phyloP scores from a whole-genome alignment of 306 rosid species.

The Lathyrus aphaca region DNA sequence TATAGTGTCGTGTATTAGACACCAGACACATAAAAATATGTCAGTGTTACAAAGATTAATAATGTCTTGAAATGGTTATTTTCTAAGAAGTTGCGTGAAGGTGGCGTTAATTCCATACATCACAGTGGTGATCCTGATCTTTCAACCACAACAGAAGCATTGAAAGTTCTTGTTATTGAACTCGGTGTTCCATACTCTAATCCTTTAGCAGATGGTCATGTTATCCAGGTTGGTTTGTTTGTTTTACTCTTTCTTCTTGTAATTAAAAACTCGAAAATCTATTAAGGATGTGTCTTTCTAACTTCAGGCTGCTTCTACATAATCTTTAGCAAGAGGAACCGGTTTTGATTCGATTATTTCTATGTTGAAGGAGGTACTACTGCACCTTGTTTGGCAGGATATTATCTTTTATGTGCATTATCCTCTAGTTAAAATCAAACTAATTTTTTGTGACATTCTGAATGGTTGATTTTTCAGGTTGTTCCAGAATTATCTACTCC shows the following conservation, averaged over 20 bases:
- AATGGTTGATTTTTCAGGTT: slow-evolving; percentile 60
- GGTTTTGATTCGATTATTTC: slow-evolving; percentile 63
- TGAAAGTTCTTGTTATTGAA: slow-evolving; percentile 91
- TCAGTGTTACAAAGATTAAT: background rate
- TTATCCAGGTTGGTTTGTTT: slow-evolving; percentile 73
- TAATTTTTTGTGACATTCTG: slow-evolving; percentile 8
- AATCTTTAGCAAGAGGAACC: slow-evolving; percentile 84
- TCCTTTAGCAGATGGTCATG: slow-evolving; percentile 99
- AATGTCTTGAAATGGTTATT: background rate
- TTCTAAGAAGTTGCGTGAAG: slow-evolving; percentile 52
- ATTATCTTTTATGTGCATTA: slow-evolving; percentile 9
- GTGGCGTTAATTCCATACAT: slow-evolving; percentile 90
- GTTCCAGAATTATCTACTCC: slow-evolving; percentile 86
- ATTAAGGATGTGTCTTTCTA: slow-evolving; percentile 26
- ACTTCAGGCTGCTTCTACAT: slow-evolving; percentile 89
- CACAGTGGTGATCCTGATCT: slow-evolving; percentile 96
- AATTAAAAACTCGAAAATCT: no score
- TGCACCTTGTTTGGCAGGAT: background rate
- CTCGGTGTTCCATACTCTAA: slow-evolving; percentile 93
- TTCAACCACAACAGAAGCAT: slow-evolving; percentile 83
- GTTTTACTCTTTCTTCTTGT: slow-evolving; percentile 1
- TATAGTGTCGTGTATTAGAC: background rate
- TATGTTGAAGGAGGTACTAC: slow-evolving; percentile 88
- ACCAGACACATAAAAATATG: background rate
- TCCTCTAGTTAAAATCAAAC: slow-evolving; percentile 19